A percentile compares a stretch with the other conserved stretches of the same genome.
Evolutionary conservation across 495 filamentous ascomycete genomes (phyloP).

Genomic region (Penicillium bovifimosum): DNA sequence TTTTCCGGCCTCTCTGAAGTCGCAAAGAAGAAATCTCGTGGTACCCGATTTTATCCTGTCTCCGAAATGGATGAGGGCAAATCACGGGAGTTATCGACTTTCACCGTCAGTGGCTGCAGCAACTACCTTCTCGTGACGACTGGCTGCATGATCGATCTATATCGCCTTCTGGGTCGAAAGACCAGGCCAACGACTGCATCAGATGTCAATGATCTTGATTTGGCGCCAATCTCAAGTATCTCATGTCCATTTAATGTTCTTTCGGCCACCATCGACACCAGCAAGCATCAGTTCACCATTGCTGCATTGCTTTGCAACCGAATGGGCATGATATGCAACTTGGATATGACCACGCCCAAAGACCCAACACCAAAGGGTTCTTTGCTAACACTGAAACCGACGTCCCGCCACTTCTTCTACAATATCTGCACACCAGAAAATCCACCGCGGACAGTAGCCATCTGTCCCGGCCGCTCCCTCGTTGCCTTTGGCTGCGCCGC

Average conservation of each 20-base stretch:
- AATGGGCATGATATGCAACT: conserved; percentile 58
- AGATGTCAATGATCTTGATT: conserved; percentile 17
- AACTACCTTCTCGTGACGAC: conserved; percentile 54
- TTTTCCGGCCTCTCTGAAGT: conserved; percentile 26
- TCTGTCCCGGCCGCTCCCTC: conserved; percentile 62
- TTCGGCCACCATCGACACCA: conserved; percentile 61
- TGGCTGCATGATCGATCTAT: conserved; percentile 57
- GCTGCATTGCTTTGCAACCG: conserved; percentile 59
- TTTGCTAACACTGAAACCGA: conserved; percentile 23
- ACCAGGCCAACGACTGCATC: conserved; percentile 4
- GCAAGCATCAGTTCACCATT: conserved; percentile 48
- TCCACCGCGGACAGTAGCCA: conserved; percentile 60
- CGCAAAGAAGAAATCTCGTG: conserved; percentile 9
- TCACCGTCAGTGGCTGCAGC: conserved; percentile 56
- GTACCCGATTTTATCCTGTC: neutral
- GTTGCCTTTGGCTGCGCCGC: conserved; percentile 65
- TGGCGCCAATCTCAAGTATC: conserved; percentile 49
- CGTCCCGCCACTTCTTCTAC: conserved; percentile 39
- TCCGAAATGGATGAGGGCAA: neutral
- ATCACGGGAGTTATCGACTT: conserved; percentile 22
- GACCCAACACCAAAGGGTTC: neutral
- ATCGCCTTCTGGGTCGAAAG: conserved; percentile 40
- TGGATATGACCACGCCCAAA: conserved; percentile 20
- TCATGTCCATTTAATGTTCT: conserved; percentile 55
- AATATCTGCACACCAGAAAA: conserved; percentile 62